These are phyloP conservation scores for Gossypium davidsonii DNA, from an alignment of 441 rosid genomes.

Conservation along the genomic window DNA sequence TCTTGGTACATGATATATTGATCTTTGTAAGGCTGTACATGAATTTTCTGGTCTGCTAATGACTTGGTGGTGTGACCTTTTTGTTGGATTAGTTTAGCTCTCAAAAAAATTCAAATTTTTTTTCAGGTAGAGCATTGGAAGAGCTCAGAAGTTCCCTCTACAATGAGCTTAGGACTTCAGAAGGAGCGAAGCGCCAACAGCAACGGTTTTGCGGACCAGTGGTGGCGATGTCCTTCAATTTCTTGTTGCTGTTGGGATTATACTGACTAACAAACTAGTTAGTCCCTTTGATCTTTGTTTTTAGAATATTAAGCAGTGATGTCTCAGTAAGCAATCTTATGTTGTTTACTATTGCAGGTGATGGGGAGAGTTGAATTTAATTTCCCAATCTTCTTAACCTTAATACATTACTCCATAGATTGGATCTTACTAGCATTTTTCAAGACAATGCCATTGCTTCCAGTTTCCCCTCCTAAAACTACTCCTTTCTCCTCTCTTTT, in stretches of 20 bases:
- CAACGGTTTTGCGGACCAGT: slow-evolving; percentile 75
- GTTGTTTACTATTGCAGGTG: slow-evolving; percentile 39
- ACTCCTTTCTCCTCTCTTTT: slow-evolving; percentile 71
- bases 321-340: neutral
- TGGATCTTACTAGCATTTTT: slow-evolving; percentile 81
- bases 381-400: slow-evolving; percentile 74
- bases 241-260: slow-evolving; percentile 75
- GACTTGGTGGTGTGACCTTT: neutral
- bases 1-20: neutral
- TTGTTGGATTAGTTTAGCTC: neutral
- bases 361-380: slow-evolving; percentile 79
- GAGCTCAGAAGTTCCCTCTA: slow-evolving; percentile 68
- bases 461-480: slow-evolving; percentile 77
- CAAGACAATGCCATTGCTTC: slow-evolving; percentile 63
- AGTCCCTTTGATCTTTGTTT: slow-evolving; percentile 1
- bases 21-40: no score
- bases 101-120: neutral
- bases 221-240: slow-evolving; percentile 85
- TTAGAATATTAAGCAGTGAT: neutral
- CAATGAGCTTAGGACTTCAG: slow-evolving; percentile 75
- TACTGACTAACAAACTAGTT: slow-evolving; percentile 77
- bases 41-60: neutral
- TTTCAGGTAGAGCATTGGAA: slow-evolving; percentile 71
- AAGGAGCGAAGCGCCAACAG: slow-evolving; percentile 81
- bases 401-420: slow-evolving; percentile 67